A percentile compares a stretch with the other conserved stretches of the same genome.
Evolutionary conservation across 106 monocot species (phyloP).

Genomic region (Allium fistulosum): DNA sequence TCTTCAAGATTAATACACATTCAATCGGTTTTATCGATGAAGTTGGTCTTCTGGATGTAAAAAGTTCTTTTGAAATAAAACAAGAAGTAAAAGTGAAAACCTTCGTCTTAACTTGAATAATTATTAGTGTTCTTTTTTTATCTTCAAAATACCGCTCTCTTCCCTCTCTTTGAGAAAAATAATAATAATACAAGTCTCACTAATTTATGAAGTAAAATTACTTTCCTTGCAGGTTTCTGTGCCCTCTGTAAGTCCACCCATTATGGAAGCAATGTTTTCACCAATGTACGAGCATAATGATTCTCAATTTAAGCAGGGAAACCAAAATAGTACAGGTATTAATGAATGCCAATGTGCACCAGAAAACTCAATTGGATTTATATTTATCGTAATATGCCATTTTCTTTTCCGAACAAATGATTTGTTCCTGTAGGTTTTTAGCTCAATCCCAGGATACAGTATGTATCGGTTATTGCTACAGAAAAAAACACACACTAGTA

Average conservation of each 20-base stretch:
- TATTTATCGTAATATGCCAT: not conserved
- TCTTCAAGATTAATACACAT: too few species aligned
- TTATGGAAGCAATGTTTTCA: slow-evolving; percentile 12
- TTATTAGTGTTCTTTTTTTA: too few species aligned
- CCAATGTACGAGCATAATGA: slow-evolving; percentile 7
- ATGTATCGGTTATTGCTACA: not conserved
- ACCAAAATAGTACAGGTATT: slow-evolving; percentile 7
- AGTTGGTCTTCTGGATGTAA: too few species aligned
- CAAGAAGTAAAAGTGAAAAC: too few species aligned
- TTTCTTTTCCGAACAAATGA: not conserved
- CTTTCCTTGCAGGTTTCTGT: slow-evolving; percentile 9
- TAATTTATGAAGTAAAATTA: not conserved
- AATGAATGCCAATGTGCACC: not conserved
- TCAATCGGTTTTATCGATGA: too few species aligned
- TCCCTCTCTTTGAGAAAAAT: too few species aligned
- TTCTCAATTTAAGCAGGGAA: slow-evolving; percentile 9
- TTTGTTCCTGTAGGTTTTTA: not conserved
- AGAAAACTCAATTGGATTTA: not conserved
- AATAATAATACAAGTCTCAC: not conserved
- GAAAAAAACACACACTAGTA: not conserved
- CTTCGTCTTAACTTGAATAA: too few species aligned
- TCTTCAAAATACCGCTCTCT: too few species aligned
- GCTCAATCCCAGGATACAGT: not conserved
- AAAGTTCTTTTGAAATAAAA: too few species aligned
- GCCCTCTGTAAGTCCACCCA: slow-evolving; percentile 8